phyloP scores from a whole-genome alignment of 176 grass and related monocot species.

The Triticum aestivum region DNA sequence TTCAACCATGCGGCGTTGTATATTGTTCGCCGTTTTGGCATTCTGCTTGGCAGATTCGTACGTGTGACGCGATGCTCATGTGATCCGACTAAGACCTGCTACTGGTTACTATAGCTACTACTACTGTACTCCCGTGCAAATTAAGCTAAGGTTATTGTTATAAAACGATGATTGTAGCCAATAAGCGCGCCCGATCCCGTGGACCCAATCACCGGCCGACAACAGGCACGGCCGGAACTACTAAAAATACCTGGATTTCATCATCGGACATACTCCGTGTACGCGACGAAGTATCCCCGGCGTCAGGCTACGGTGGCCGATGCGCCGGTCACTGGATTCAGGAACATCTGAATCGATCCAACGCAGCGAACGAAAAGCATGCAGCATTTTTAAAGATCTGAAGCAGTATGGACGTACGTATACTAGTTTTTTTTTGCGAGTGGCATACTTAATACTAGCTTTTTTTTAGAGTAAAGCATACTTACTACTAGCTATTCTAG shows the following conservation, averaged over 20 bases:
- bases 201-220: neutral
- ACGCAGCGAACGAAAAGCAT: neutral
- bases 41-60: conserved; percentile 11
- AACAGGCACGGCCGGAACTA: neutral
- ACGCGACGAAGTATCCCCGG: neutral
- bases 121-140: neutral
- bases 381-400: neutral
- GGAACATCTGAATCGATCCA: neutral
- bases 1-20: neutral
- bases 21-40: neutral
- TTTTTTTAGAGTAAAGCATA: too few species aligned
- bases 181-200: neutral
- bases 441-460: too few species aligned
- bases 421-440: too few species aligned
- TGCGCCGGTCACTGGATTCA: neutral
- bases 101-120: neutral
- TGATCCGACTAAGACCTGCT: neutral
- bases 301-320: neutral
- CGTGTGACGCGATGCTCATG: neutral
- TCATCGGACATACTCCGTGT: neutral
- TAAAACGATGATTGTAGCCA: neutral
- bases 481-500: too few species aligned
- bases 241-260: neutral
- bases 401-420: too few species aligned
- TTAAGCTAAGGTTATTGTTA: neutral